Evolutionary conservation across 2,329 filamentous ascomycete genomes (phyloP), one percentile per base, ranked within the genome.

Genomic region (Monosporascus sp.): DNA sequence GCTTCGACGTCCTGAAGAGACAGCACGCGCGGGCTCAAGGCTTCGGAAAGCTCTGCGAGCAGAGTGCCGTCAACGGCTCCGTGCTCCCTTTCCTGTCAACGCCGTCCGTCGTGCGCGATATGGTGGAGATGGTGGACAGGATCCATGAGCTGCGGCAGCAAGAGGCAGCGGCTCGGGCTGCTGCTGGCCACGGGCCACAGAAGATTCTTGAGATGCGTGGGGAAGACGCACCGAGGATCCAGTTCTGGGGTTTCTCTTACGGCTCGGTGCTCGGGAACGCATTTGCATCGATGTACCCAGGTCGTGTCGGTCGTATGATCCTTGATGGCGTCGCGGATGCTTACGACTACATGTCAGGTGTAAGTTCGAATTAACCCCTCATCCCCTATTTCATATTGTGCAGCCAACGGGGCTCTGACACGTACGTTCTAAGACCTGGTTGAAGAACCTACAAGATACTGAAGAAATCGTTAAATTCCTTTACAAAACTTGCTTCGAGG

Each of bases 241-340:
- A 74, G 58, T 81, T 78, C 57, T 73, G 75, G 66, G 77, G 78
- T 0, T 72, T 80, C 50, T 78, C 75, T 6, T 81, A 81, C 53
- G 74, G 74, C 5, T 75, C 72, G 0, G 64, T 72, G 6, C 62
- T 76, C 4, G 74, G 73, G 1, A 70, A 69, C n/a, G 73, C 69
- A 0, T 76, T 77, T 54, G 73, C 74, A 8, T 68, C 69, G 4
- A 66, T 76, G 63, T 74, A 68, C 51, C 74, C 74, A 0, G 66
- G 67, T 1, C 64, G 61, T 6, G 63, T 78, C 8, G 73, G 68
- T 0, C 68, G 74, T 15, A 61, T 79, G 50, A 64, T 77, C 3
- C 62, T 75, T 2, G 73, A 74, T 18, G 72, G 67, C 1, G 68
- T 75, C 2, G 61, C 57, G 17, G 65, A 76, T 51, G 56, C 64